Evolutionary conservation across 352 stramenopile genomes (phyloP).

Genomic region (Globisporangium alternatum): DNA sequence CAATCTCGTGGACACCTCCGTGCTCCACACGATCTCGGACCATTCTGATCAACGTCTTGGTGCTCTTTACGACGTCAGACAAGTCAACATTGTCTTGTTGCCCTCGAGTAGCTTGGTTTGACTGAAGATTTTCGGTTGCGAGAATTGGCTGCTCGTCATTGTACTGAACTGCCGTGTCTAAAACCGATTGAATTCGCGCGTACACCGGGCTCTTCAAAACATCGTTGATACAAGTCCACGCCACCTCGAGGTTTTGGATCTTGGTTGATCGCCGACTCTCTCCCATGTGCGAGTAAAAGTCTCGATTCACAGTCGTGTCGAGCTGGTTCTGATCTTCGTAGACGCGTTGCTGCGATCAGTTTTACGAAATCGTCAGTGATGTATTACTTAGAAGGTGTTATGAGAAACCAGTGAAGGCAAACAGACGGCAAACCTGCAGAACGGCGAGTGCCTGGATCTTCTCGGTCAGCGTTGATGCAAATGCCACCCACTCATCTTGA

Average conservation of each 20-base stretch:
- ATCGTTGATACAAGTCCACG: conserved; percentile 33
- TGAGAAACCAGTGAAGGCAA: neutral
- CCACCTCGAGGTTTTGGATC: conserved; percentile 19
- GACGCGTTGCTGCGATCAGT: conserved; percentile 28
- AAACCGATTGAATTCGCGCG: conserved; percentile 22
- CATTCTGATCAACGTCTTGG: conserved; percentile 33
- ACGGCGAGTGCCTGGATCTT: conserved; percentile 36
- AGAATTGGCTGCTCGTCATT: conserved; percentile 35
- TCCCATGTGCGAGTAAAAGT: conserved; percentile 33
- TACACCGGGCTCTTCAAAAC: conserved; percentile 19
- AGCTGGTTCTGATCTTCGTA: conserved; percentile 41
- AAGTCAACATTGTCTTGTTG: conserved; percentile 23
- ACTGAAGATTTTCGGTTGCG: conserved; percentile 21
- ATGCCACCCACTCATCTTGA: conserved; percentile 43
- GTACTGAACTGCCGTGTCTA: conserved; percentile 32
- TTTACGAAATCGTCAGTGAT: neutral
- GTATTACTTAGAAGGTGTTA: neutral
- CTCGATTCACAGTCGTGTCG: conserved; percentile 23
- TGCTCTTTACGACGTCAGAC: conserved; percentile 29
- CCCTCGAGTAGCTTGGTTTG: conserved; percentile 18
- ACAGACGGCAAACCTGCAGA: conserved; percentile 23
- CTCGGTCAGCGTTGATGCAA: conserved; percentile 26
- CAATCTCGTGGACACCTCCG: conserved; percentile 20
- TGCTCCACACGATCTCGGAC: conserved; percentile 22
- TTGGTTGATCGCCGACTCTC: conserved; percentile 24